These are phyloP conservation scores for Cryptococcus sp. DNA, from an alignment of 1,284 basidiomycete species.

Conservation along the genomic window DNA sequence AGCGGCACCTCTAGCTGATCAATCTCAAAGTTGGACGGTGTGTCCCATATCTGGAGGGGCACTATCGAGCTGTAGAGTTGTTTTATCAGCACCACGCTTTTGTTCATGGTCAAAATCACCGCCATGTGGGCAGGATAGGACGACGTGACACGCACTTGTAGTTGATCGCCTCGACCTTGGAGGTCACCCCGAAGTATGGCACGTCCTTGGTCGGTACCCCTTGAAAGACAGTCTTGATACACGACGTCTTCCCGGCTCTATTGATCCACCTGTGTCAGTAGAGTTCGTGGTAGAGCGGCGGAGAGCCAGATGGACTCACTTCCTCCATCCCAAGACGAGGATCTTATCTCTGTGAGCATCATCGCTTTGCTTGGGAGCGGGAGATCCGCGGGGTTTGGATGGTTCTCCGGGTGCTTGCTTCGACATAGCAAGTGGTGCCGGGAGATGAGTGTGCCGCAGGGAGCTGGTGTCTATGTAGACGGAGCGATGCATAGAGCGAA, in stretches of 20 bases:
- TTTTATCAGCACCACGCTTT: neutral
- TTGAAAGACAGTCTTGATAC: slow-evolving; percentile 87
- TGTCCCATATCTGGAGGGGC: slow-evolving; percentile 92
- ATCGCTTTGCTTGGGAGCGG: slow-evolving; percentile 13
- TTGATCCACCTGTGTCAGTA: neutral
- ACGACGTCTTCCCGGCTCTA: slow-evolving; percentile 90
- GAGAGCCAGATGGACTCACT: slow-evolving; percentile 52
- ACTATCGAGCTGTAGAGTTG: slow-evolving; percentile 69
- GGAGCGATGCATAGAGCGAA: neutral
- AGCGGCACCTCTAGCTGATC: slow-evolving; percentile 70
- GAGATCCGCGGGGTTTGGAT: slow-evolving; percentile 17
- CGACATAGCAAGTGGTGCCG: no score
- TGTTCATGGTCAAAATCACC: neutral
- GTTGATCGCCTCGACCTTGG: slow-evolving; percentile 67
- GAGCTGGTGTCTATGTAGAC: no score
- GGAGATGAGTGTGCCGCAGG: no score
- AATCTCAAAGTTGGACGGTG: slow-evolving; percentile 76
- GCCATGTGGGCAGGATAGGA: neutral
- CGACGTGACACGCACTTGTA: slow-evolving; percentile 61
- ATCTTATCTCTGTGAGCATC: slow-evolving; percentile 56
- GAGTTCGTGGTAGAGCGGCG: slow-evolving; percentile 3
- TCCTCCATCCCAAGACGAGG: slow-evolving; percentile 71
- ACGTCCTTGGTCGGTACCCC: slow-evolving; percentile 78
- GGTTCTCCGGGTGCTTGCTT: slow-evolving; percentile 21
- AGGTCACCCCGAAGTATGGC: slow-evolving; percentile 85